Conservation (phyloP, 2,329 filamentous ascomycete species). For the Basipetospora chlamydospora region DNA sequence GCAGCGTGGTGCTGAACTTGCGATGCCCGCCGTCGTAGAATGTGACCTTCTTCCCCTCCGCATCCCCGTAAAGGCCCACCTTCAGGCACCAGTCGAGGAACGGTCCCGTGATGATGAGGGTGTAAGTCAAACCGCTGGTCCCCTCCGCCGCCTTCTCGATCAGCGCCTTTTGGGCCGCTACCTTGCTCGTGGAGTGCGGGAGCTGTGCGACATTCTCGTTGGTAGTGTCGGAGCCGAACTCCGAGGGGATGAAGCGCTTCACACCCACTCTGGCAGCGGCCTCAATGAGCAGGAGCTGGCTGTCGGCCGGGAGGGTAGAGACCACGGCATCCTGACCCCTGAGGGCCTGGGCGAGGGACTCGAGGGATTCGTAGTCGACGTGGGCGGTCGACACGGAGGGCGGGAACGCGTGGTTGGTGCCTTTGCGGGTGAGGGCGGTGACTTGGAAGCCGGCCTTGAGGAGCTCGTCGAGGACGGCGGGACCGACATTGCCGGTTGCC, state of each 20-base stretch:
- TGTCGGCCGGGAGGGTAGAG: conserved; percentile 21
- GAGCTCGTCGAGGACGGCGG: conserved; percentile 21
- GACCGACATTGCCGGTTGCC: conserved; percentile 24
- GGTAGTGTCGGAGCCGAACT: conserved; percentile 29
- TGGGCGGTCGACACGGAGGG: conserved; percentile 21
- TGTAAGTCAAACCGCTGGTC: conserved; percentile 33
- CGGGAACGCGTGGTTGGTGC: conserved; percentile 21
- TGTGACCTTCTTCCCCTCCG: conserved; percentile 22
- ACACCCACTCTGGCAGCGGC: conserved; percentile 46
- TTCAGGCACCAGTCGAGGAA: conserved; percentile 36
- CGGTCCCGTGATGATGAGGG: conserved; percentile 25
- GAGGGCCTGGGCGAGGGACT: conserved; percentile 35
- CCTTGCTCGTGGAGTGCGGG: conserved; percentile 37
- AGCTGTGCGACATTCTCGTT: conserved; percentile 24
- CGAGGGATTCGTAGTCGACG: conserved; percentile 25
- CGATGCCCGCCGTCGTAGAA: conserved; percentile 36
- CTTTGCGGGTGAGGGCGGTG: conserved; percentile 37
- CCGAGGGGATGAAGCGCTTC: conserved; percentile 45
- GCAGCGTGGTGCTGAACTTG: conserved; percentile 31
- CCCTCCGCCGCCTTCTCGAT: conserved; percentile 23
- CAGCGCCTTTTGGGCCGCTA: conserved; percentile 24
- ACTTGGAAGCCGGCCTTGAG: conserved; percentile 29
- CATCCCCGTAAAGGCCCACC: conserved; percentile 27
- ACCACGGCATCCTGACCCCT: conserved; percentile 43
- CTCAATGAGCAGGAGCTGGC: conserved; percentile 31